A percentile compares a stretch with the other conserved stretches of the same genome.
These are phyloP conservation scores for Dactylellina cionopaga DNA, from an alignment of 2,329 filamentous ascomycete species.

Conservation along the genomic window DNA sequence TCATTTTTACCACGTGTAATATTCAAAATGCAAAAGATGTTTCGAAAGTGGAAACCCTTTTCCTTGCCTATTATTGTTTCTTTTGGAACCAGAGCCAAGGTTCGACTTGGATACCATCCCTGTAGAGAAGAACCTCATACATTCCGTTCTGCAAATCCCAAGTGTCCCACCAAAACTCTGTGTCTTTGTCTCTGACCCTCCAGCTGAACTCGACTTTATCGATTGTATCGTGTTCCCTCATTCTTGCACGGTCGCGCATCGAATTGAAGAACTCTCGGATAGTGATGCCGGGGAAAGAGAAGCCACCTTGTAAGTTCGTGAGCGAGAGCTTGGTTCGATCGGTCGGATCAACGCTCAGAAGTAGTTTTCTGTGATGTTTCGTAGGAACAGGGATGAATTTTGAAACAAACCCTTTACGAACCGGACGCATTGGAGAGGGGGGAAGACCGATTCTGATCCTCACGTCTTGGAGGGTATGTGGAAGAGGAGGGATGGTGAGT, in stretches of 20 bases:
- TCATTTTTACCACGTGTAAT: too few relatives aligned
- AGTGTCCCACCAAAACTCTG: slow-evolving; percentile 6
- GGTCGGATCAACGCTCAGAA: neutral
- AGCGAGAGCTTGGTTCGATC: neutral
- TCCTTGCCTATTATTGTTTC: neutral
- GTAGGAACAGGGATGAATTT: slow-evolving; percentile 8
- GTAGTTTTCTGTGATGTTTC: neutral
- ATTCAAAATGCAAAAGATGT: neutral
- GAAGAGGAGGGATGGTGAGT: slow-evolving; percentile 19
- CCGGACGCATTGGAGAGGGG: neutral
- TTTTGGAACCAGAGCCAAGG: neutral
- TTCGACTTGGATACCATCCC: neutral
- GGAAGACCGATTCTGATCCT: neutral
- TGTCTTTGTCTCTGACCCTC: neutral
- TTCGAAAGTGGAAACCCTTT: neutral
- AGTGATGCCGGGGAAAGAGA: neutral
- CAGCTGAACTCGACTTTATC: neutral
- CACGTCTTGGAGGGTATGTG: slow-evolving; percentile 24
- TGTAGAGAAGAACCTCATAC: neutral
- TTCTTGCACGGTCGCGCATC: neutral
- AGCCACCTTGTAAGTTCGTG: neutral
- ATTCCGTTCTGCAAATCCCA: neutral
- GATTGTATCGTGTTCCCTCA: neutral
- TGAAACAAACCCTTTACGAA: neutral
- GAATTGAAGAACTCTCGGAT: slow-evolving; percentile 1